phyloP scores from a whole-genome alignment of 2,329 filamentous ascomycete genomes.

The Gyromitra esculenta region DNA sequence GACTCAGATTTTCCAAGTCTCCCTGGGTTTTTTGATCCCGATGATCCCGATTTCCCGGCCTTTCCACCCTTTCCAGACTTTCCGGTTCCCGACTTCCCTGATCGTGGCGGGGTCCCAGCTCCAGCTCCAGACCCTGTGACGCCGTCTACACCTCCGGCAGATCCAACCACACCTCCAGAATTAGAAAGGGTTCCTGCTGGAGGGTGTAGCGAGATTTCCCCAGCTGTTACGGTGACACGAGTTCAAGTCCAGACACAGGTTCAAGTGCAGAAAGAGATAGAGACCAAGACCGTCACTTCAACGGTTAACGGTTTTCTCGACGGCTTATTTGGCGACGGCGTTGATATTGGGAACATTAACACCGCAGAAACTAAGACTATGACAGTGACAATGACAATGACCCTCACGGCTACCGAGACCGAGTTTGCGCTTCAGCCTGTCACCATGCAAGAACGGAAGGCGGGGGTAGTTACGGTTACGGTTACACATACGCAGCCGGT shows the following conservation, averaged over 20 bases:
- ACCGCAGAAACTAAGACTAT: constrained; percentile 21
- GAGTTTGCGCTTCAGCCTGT: constrained; percentile 31
- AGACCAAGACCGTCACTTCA: constrained; percentile 11
- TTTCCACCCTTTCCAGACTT: constrained; percentile 33
- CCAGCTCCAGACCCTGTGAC: constrained; percentile 14
- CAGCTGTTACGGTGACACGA: constrained; percentile 25
- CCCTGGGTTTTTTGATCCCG: constrained; percentile 16
- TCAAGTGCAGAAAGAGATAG: constrained; percentile 22
- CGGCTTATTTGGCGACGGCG: constrained; percentile 23
- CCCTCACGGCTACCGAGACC: constrained; percentile 37
- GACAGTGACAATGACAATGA: constrained; percentile 10
- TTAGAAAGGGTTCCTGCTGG: neutral
- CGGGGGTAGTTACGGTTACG: constrained; percentile 17
- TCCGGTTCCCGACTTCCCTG: constrained; percentile 17
- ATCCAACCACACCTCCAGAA: constrained; percentile 8
- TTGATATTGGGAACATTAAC: constrained; percentile 6
- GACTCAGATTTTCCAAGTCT: constrained; percentile 26
- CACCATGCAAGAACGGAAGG: constrained; percentile 12
- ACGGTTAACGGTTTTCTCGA: constrained; percentile 32
- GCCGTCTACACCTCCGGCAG: neutral
- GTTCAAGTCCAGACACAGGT: constrained; percentile 24
- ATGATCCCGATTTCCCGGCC: constrained; percentile 38
- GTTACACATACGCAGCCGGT: constrained; percentile 20
- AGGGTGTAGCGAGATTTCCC: constrained; percentile 8
- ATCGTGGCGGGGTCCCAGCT: constrained; percentile 1